Conservation (phyloP, 441 rosid genomes). For the Capsella rubella region DNA sequence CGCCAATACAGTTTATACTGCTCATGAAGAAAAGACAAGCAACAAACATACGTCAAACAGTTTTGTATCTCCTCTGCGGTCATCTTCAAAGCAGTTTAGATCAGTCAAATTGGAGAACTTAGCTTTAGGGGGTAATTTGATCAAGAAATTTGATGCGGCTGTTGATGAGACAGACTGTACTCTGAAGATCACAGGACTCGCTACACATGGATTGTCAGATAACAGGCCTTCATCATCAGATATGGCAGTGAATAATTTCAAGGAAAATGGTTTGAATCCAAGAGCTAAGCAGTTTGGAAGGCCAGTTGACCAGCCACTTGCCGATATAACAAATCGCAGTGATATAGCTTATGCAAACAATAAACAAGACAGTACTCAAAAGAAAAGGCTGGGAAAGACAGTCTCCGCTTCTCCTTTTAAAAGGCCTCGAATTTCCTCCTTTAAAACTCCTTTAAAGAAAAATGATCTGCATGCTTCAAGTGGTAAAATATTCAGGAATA, state of each 20-base stretch:
- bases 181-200: slow-evolving; percentile 40
- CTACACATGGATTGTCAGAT: slow-evolving; percentile 44
- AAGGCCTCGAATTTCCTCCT: slow-evolving; percentile 79
- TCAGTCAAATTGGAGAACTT: slow-evolving; percentile 48
- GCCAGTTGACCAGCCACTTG: slow-evolving; percentile 57
- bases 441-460: slow-evolving; percentile 65
- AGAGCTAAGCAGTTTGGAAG: slow-evolving; percentile 49
- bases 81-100: slow-evolving; percentile 53
- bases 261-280: slow-evolving; percentile 42
- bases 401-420: slow-evolving; percentile 72
- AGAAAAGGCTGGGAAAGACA: slow-evolving; percentile 50
- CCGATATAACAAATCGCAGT: slow-evolving; percentile 69
- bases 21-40: slow-evolving; percentile 52
- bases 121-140: slow-evolving; percentile 53
- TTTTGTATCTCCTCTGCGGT: slow-evolving; percentile 67
- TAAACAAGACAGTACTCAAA: slow-evolving; percentile 47
- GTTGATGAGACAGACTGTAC: slow-evolving; percentile 48
- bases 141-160: slow-evolving; percentile 60
- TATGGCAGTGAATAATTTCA: slow-evolving; percentile 39
- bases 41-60: slow-evolving; percentile 50
- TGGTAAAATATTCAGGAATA: slow-evolving; percentile 53
- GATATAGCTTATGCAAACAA: slow-evolving; percentile 39
- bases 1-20: slow-evolving; percentile 42
- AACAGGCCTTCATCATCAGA: slow-evolving; percentile 33
- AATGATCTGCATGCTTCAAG: slow-evolving; percentile 49